phyloP scores from a whole-genome alignment of 2,329 filamentous ascomycete genomes.

The Alternaria gaisen region DNA sequence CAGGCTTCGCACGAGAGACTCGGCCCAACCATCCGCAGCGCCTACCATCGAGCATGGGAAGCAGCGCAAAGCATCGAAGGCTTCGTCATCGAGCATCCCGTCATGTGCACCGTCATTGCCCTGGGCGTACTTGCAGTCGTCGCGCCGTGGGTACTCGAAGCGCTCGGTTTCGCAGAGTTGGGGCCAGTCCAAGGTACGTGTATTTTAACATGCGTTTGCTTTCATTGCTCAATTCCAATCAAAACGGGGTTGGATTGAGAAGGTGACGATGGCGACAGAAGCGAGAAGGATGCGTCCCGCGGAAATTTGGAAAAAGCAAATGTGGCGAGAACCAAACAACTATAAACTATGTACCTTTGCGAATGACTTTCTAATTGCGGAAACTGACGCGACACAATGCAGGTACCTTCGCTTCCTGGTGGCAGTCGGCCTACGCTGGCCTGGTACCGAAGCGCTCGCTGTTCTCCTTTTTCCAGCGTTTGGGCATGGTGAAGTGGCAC shows the following conservation, averaged over 20 bases:
- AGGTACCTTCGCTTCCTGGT: constrained; percentile 52
- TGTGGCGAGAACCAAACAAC: background rate
- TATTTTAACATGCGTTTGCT: too few relatives aligned
- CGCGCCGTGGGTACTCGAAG: constrained; percentile 41
- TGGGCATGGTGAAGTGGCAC: constrained; percentile 54
- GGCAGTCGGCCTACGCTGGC: constrained; percentile 52
- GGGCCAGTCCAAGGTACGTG: constrained; percentile 42
- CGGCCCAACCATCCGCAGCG: constrained; percentile 31
- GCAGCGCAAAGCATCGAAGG: constrained; percentile 33
- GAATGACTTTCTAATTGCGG: background rate
- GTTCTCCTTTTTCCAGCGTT: constrained; percentile 55
- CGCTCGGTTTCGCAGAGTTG: constrained; percentile 44
- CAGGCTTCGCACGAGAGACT: constrained; percentile 33
- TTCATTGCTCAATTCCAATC: background rate
- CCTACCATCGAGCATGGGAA: constrained; percentile 35
- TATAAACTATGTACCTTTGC: too few relatives aligned
- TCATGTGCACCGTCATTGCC: constrained; percentile 41
- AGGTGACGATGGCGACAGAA: too few relatives aligned
- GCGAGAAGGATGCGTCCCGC: background rate
- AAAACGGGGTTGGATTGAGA: too few relatives aligned
- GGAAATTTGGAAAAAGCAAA: background rate
- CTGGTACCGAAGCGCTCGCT: constrained; percentile 53
- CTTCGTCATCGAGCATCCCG: constrained; percentile 44
- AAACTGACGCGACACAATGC: background rate
- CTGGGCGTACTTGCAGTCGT: constrained; percentile 41